These are phyloP conservation scores for Mycena metata DNA, from an alignment of 768 basidiomycete genomes.

Conservation along the genomic window DNA sequence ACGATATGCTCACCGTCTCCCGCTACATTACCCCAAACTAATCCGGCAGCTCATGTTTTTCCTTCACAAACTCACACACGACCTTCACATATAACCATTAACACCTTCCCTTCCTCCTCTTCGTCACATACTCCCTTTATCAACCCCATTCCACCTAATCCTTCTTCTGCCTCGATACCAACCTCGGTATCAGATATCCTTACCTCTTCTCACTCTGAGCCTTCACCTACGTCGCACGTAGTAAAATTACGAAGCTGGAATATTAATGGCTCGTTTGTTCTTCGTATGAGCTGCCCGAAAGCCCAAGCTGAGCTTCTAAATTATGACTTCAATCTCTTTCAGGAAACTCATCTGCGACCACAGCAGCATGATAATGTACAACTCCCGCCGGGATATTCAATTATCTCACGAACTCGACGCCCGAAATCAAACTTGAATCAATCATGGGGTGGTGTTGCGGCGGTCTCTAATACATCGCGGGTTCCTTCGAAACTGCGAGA, in stretches of 20 bases:
- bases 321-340: too few relatives aligned
- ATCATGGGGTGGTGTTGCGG: too few relatives aligned
- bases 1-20: too few relatives aligned
- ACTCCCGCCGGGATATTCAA: too few relatives aligned
- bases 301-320: conserved; percentile 1
- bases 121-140: neutral
- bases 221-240: neutral
- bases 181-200: neutral
- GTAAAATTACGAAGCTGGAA: conserved; percentile 12
- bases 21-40: conserved; percentile 30
- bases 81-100: neutral
- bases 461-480: too few relatives aligned
- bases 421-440: too few relatives aligned
- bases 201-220: neutral
- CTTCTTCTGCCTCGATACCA: neutral
- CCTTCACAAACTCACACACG: too few relatives aligned
- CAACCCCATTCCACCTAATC: neutral
- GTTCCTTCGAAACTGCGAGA: too few relatives aligned
- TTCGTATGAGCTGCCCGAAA: conserved; percentile 11
- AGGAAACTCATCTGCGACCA: too few relatives aligned
- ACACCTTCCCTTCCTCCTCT: too few relatives aligned
- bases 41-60: neutral
- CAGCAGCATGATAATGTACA: too few relatives aligned
- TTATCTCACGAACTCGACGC: too few relatives aligned
- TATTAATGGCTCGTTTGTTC: conserved; percentile 4